phyloP scores from a whole-genome alignment of 345 rosid genomes.

The Syzygium aromaticum region DNA sequence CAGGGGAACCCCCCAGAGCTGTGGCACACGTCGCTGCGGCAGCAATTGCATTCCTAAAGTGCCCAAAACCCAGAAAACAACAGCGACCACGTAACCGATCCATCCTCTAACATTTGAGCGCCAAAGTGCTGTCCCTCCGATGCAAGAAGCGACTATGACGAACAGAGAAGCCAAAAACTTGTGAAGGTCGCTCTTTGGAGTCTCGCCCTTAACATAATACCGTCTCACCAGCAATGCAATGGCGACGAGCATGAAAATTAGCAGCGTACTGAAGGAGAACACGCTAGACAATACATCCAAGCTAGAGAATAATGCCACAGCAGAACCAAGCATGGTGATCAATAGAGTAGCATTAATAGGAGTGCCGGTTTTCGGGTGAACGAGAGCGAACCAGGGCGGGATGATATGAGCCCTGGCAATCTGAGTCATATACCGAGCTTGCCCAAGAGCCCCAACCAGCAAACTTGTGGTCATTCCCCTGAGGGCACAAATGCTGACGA shows the following conservation, averaged over 20 bases:
- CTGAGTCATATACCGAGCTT: constrained; percentile 90
- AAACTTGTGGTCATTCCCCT: constrained; percentile 92
- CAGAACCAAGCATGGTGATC: constrained; percentile 44
- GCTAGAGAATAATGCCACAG: constrained; percentile 67
- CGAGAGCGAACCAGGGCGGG: constrained; percentile 80
- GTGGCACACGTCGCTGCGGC: constrained; percentile 46
- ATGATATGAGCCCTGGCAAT: constrained; percentile 96
- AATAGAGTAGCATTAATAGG: constrained; percentile 78
- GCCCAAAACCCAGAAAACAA: constrained; percentile 48
- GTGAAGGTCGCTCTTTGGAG: constrained; percentile 31
- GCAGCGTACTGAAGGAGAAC: constrained; percentile 60
- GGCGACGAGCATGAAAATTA: constrained; percentile 80
- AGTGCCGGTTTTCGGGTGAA: constrained; percentile 85
- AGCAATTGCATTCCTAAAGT: constrained; percentile 57
- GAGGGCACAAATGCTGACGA: constrained; percentile 79
- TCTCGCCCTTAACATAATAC: constrained; percentile 53
- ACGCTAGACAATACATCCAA: constrained; percentile 73
- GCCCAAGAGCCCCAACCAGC: constrained; percentile 83
- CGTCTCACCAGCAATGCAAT: constrained; percentile 78
- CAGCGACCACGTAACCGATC: constrained; percentile 42
- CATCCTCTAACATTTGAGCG: constrained; percentile 32
- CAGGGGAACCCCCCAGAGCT: constrained; percentile 77
- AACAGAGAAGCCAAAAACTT: constrained; percentile 41
- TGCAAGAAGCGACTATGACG: constrained; percentile 47
- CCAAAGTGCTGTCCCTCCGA: constrained; percentile 51